Evolutionary conservation across 2,329 filamentous ascomycete genomes (phyloP), one percentile per base, ranked within the genome.

Genomic region (Cladosporium oxysporum): DNA sequence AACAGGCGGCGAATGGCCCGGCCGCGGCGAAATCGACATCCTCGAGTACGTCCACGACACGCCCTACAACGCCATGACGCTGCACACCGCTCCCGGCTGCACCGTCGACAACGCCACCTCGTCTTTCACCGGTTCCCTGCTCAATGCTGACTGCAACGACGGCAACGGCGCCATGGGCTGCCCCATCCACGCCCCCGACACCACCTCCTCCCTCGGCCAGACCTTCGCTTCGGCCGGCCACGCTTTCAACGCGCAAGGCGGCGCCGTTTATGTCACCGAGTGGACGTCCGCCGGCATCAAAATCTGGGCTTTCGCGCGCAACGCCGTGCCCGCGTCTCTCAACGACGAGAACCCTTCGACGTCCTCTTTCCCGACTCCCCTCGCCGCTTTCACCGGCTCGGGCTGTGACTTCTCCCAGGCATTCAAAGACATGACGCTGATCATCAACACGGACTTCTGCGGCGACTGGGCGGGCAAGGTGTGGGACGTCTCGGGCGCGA

Each of bases 391-490:
- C 78, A 79, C 82, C 4, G 86, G 87, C 49, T 35, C 21, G 0
- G 83, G 82, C 65, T 97, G 94, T 79, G 81, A 93, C 71, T 90
- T 96, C 69, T 82, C 88, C 67, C 70, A 79, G 1, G 84, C 89
- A 77, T 96, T 97, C 81, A 81, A 81, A 67, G 79, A 90, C 67
- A 85, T 96, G 80, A 86, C 89, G 71, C 88, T 97, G 69, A 86
- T 94, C 69, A 89, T 95, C 77, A 88, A 94, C 79, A 95, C 89
- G 0, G 91, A 90, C 6, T 92, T 96, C 77, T 97, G 93, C 78
- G 93, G 93, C 23, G 87, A 90, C 74, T 97, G 93, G 93, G 93
- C 93, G 8, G 91, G 91, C 28, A 76, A 81, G 50, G 87, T 88
- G 37, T 96, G 90, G 89, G 73, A 74, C 58, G 73, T 76, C 35